Percentiles rank a stretch among this genome's conserved stretches.
phyloP scores from a whole-genome alignment of 768 basidiomycete genomes.

The Tricholomella constricta region DNA sequence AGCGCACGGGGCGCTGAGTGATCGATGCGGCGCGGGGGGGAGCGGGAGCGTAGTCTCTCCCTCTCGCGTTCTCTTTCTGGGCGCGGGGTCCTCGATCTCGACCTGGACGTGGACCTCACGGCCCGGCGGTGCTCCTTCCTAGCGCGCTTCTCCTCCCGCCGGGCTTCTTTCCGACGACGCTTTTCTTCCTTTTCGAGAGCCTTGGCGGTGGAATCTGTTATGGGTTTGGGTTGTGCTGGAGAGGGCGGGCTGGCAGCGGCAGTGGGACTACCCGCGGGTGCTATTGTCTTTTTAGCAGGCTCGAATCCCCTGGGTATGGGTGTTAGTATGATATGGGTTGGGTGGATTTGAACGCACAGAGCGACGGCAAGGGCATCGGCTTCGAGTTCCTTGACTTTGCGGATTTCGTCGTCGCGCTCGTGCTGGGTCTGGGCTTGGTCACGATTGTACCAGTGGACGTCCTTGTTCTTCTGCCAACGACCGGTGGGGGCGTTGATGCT shows the following conservation, averaged over 20 bases:
- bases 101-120: slow-evolving; percentile 34
- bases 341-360: slow-evolving; percentile 48
- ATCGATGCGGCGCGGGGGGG: neutral
- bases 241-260: slow-evolving; percentile 12
- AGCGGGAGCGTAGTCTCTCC: slow-evolving; percentile 10
- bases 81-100: slow-evolving; percentile 31
- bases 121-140: slow-evolving; percentile 25
- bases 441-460: slow-evolving; percentile 93
- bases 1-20: neutral
- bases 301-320: slow-evolving; percentile 71
- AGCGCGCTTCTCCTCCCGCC: slow-evolving; percentile 49
- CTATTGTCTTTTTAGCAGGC: slow-evolving; percentile 49
- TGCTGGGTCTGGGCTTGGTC: slow-evolving; percentile 46
- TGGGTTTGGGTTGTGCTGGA: slow-evolving; percentile 15
- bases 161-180: slow-evolving; percentile 50
- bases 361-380: slow-evolving; percentile 85
- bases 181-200: slow-evolving; percentile 51
- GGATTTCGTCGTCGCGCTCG: slow-evolving; percentile 72
- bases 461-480: slow-evolving; percentile 97
- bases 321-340: neutral
- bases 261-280: slow-evolving; percentile 23
- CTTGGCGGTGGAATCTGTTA: slow-evolving; percentile 20
- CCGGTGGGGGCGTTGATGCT: slow-evolving; percentile 95
- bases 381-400: slow-evolving; percentile 82
- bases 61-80: slow-evolving; percentile 26